Evolutionary conservation across 768 basidiomycete species (phyloP), one percentile per base, ranked within the genome.

Genomic region (Pisolithus orientalis): DNA sequence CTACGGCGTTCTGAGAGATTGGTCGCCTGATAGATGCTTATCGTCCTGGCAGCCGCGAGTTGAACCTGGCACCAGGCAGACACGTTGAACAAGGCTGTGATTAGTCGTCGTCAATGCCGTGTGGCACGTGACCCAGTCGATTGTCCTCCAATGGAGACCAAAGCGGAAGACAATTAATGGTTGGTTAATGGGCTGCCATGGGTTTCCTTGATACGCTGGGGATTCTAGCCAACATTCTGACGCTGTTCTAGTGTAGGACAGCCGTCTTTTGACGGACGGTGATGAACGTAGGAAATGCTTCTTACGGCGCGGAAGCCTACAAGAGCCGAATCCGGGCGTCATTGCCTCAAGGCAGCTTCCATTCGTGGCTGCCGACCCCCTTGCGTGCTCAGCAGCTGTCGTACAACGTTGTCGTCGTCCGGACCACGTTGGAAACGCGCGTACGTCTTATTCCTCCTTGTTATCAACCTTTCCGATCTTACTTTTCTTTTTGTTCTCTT

Each of bases 361-460:
- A 72, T 78, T 78, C 74, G 65, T 64, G 79, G 77, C 59, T 74
- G 72, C 72, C 73, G 71, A 77, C 78, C 78, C 79, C 79, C 70
- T 79, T 78, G 78, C 73, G 64, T 65, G 60, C 65, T 65, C 67
- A 65, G 72, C 66, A 42, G 40, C 65, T 68, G 69, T 67, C 64
- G 58, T 63, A 66, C 71, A 68, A 69, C 69, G 67, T 69, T 70
- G 64, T 69, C 73, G 57, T 60, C 61, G 57, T 34, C 59, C 57
- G 57, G 51, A 62, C 71, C 82, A 84, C 83, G 83, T 83, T 84
- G 81, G 74, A 80, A 81, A 77, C 82, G 78, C 76, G 80, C 78
- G 75, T 64, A 66, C 61, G 55, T 57, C 44, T 37, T 42, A 37
- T 55, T 56, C 34, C 47, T 29, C 53, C 53, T 60, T 44, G 57